Conservation (phyloP, 1,284 basidiomycete genomes). For the Neotropicomus parvogracilis region DNA sequence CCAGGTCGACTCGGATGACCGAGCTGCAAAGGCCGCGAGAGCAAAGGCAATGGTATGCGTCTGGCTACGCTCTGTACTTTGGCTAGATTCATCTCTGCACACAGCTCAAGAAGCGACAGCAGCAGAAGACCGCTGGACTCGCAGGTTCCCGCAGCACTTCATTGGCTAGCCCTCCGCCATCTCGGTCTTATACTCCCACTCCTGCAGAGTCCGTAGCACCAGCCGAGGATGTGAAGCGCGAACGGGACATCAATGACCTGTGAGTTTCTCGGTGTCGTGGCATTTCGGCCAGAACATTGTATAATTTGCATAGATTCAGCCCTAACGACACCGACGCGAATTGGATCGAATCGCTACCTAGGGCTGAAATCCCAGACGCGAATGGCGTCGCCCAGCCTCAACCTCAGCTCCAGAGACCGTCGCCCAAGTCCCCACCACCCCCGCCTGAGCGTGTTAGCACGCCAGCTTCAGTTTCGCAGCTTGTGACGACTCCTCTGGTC, state of each 20-base stretch:
- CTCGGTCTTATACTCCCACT: constrained; percentile 51
- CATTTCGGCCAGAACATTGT: background rate
- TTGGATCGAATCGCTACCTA: constrained; percentile 59
- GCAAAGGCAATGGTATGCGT: constrained; percentile 68
- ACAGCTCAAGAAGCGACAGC: constrained; percentile 71
- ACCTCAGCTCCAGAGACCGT: constrained; percentile 9
- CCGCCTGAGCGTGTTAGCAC: constrained; percentile 14
- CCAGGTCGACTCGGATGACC: constrained; percentile 62
- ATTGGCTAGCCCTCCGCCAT: constrained; percentile 43
- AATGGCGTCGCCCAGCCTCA: constrained; percentile 6
- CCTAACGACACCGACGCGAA: constrained; percentile 41
- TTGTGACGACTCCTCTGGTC: background rate
- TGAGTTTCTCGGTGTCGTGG: constrained; percentile 34
- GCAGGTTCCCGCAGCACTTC: constrained; percentile 31
- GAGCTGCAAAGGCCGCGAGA: constrained; percentile 73
- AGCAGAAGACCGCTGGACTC: constrained; percentile 53
- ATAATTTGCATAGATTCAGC: constrained; percentile 34
- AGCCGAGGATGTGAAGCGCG: constrained; percentile 36
- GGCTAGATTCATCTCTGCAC: constrained; percentile 14
- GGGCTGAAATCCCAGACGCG: constrained; percentile 37
- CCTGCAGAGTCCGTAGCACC: constrained; percentile 32
- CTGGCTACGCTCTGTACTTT: constrained; percentile 5
- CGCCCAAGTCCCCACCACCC: constrained; percentile 20
- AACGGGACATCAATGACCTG: constrained; percentile 49
- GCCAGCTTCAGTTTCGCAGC: constrained; percentile 6